Percentiles rank a stretch among this genome's conserved stretches.
Evolutionary conservation across 192 early-diverging fungal species (phyloP).

Genomic region (Podila clonocystis): DNA sequence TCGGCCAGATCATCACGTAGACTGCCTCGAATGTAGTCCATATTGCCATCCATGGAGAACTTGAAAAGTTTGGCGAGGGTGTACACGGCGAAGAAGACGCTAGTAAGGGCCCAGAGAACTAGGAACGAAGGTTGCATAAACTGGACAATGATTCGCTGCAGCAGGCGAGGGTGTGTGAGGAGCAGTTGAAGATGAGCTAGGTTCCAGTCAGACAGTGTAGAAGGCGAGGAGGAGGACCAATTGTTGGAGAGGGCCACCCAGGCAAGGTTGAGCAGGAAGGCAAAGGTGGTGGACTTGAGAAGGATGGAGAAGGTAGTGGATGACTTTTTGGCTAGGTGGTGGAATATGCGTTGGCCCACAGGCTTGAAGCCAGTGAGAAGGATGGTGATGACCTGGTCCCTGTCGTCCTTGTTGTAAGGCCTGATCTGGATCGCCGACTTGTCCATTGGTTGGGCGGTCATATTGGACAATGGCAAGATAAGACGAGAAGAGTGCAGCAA

Average conservation of each 20-base stretch:
- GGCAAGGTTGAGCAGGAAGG: slow-evolving; percentile 23
- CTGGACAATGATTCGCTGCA: slow-evolving; percentile 9
- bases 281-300: slow-evolving; percentile 7
- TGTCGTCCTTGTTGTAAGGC: slow-evolving; percentile 21
- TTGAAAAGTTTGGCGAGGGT: slow-evolving; percentile 7
- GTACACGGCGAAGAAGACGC: not conserved
- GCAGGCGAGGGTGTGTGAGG: slow-evolving; percentile 1
- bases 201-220: not conserved
- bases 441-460: slow-evolving; percentile 5
- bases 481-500: not conserved
- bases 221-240: not conserved
- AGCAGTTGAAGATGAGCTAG: not conserved
- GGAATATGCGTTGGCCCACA: slow-evolving; percentile 4
- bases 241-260: slow-evolving; percentile 2
- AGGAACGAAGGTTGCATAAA: slow-evolving; percentile 23
- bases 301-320: slow-evolving; percentile 23
- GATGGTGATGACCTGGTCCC: slow-evolving; percentile 32
- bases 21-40: slow-evolving; percentile 3
- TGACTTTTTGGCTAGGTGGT: not conserved
- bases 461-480: not conserved
- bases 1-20: slow-evolving; percentile 33
- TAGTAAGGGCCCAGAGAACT: slow-evolving; percentile 5
- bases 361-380: slow-evolving; percentile 8
- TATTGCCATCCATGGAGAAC: not conserved
- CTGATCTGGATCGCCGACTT: slow-evolving; percentile 24